Evolutionary conservation across 2,329 filamentous ascomycete species (phyloP).

Genomic region (Penicillium sp.): DNA sequence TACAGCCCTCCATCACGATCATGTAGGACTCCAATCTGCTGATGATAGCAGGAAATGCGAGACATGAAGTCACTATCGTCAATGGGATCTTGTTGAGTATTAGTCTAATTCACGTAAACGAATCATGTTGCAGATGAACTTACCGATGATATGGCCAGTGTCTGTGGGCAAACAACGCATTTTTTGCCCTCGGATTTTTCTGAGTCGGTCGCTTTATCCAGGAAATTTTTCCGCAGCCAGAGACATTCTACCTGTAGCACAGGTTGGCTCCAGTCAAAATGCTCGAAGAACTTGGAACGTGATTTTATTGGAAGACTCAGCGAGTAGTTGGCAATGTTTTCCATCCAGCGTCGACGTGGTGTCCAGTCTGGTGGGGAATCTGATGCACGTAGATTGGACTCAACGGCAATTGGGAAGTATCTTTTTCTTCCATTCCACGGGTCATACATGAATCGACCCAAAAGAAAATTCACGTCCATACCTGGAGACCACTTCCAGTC

Average conservation of each 20-base stretch:
- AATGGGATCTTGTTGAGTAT: conserved; percentile 58
- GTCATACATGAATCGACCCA: conserved; percentile 56
- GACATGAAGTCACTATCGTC: conserved; percentile 67
- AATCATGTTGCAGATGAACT: conserved; percentile 34
- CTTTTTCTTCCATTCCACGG: conserved; percentile 57
- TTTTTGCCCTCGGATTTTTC: conserved; percentile 46
- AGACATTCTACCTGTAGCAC: conserved; percentile 75
- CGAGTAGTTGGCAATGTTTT: conserved; percentile 78
- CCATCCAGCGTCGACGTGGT: conserved; percentile 44
- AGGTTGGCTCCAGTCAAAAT: conserved; percentile 68
- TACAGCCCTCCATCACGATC: conserved; percentile 73
- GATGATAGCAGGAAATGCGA: conserved; percentile 79
- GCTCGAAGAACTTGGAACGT: conserved; percentile 45
- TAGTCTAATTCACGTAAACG: background rate
- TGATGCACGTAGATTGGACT: conserved; percentile 31
- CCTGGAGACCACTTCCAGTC: conserved; percentile 48
- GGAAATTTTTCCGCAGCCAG: conserved; percentile 74
- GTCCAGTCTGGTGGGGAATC: conserved; percentile 35
- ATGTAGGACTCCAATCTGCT: conserved; percentile 78
- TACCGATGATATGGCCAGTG: conserved; percentile 72
- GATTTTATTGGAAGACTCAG: conserved; percentile 69
- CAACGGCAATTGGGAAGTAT: conserved; percentile 51
- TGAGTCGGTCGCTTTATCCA: conserved; percentile 64
- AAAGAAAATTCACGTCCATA: conserved; percentile 40
- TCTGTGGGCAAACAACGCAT: conserved; percentile 73